A percentile compares a stretch with the other conserved stretches of the same genome.
Conservation (phyloP, 805 yeast species). For the Candida odintsovae region DNA sequence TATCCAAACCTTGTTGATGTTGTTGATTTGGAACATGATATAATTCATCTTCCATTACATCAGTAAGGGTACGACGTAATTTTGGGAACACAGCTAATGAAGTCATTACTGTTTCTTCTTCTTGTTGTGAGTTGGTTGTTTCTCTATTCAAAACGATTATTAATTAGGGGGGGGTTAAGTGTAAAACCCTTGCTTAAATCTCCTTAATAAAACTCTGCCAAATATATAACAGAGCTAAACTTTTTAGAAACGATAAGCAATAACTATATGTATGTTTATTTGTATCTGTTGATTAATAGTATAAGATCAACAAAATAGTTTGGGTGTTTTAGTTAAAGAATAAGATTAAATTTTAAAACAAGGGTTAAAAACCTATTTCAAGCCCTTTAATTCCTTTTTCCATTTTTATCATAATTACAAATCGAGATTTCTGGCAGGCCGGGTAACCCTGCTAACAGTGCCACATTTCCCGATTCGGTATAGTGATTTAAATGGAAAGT, state of each 20-base stretch:
- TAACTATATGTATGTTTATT: neutral
- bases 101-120: constrained; percentile 29
- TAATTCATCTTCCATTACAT: constrained; percentile 55
- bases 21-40: constrained; percentile 29
- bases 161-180: neutral
- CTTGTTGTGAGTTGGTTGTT: neutral
- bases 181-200: neutral
- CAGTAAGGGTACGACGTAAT: constrained; percentile 48
- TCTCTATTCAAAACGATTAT: neutral
- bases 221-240: neutral
- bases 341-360: neutral
- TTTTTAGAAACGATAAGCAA: neutral
- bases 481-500: neutral
- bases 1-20: constrained; percentile 6
- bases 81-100: constrained; percentile 44
- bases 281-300: neutral
- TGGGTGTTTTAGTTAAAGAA: neutral
- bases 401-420: neutral
- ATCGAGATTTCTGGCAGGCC: neutral
- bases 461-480: neutral
- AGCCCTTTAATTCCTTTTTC: neutral
- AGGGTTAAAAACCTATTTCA: neutral
- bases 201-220: neutral
- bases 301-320: neutral
- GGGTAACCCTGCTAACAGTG: neutral